phyloP scores from a whole-genome alignment of 345 rosid genomes.

The Moringa oleifera region DNA sequence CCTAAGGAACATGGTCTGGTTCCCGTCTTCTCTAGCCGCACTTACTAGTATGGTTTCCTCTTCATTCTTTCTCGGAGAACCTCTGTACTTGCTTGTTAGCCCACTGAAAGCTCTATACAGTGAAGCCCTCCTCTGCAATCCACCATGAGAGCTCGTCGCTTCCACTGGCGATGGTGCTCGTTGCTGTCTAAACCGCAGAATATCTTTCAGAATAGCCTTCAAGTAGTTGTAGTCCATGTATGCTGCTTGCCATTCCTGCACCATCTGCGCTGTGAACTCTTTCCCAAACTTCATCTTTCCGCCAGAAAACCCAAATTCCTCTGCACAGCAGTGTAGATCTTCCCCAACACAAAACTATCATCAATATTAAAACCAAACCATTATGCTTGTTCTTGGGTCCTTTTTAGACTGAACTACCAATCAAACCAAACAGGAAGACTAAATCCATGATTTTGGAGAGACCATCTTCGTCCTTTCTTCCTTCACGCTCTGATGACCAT shows the following conservation, averaged over 20 bases:
- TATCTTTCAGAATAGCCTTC: conserved; percentile 46
- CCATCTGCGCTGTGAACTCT: conserved; percentile 66
- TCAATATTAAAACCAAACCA: too few species aligned
- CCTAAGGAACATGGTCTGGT: conserved; percentile 47
- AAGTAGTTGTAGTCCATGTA: conserved; percentile 74
- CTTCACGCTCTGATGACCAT: too few species aligned
- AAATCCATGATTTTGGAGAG: too few species aligned
- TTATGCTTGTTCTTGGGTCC: too few species aligned
- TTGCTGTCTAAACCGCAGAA: conserved; percentile 24
- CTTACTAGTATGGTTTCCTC: conserved; percentile 54
- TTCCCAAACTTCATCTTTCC: conserved; percentile 72
- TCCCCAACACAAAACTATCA: too few species aligned
- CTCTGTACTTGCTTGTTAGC: conserved; percentile 28
- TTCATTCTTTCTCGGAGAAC: conserved; percentile 33
- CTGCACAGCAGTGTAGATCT: too few species aligned
- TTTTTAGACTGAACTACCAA: too few species aligned
- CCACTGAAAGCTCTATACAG: conserved; percentile 82
- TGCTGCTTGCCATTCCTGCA: conserved; percentile 83
- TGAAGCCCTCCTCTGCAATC: conserved; percentile 20
- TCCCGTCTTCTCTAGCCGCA: conserved; percentile 20
- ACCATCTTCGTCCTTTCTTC: too few species aligned
- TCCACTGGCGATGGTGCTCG: conserved; percentile 14
- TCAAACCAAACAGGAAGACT: too few species aligned
- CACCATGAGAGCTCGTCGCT: not conserved
- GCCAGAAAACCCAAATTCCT: too few species aligned